phyloP scores from a whole-genome alignment of 441 rosid genomes.

The Dalechampia spathulata region DNA sequence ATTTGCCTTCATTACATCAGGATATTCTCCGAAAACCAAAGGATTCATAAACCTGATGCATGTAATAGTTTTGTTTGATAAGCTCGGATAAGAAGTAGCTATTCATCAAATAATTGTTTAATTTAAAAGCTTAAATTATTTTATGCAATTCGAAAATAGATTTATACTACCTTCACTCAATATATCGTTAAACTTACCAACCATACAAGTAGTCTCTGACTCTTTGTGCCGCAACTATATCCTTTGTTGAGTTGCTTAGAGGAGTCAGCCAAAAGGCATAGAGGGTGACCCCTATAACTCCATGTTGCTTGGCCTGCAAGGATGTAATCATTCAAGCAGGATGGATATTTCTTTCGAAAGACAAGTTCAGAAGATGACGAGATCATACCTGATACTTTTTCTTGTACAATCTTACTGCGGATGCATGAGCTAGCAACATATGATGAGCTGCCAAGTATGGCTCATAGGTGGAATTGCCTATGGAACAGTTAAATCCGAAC shows the following conservation, averaged over 20 bases:
- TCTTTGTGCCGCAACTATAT: constrained; percentile 49
- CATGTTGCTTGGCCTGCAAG: constrained; percentile 52
- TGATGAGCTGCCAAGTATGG: constrained; percentile 61
- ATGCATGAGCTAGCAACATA: constrained; percentile 62
- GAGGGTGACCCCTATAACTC: constrained; percentile 43
- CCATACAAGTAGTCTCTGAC: constrained; percentile 39
- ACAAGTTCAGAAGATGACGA: neutral
- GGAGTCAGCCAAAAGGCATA: constrained; percentile 31
- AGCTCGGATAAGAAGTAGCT: too few relatives aligned
- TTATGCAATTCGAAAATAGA: too few relatives aligned
- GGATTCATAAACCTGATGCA: constrained; percentile 45
- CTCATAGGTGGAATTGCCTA: constrained; percentile 60
- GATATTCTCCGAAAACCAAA: constrained; percentile 66
- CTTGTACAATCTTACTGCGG: constrained; percentile 47
- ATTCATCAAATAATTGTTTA: too few relatives aligned
- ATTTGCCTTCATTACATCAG: constrained; percentile 44
- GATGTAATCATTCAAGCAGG: neutral
- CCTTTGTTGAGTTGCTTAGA: constrained; percentile 36
- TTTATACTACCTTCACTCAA: too few relatives aligned
- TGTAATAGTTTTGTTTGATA: neutral
- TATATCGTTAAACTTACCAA: constrained; percentile 54
- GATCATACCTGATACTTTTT: constrained; percentile 30
- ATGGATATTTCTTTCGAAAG: neutral
- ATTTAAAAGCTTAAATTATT: too few relatives aligned
- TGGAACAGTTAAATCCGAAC: constrained; percentile 31